Evolutionary conservation across 345 rosid genomes (phyloP).

Genomic region (Eucalyptus cloeziana): DNA sequence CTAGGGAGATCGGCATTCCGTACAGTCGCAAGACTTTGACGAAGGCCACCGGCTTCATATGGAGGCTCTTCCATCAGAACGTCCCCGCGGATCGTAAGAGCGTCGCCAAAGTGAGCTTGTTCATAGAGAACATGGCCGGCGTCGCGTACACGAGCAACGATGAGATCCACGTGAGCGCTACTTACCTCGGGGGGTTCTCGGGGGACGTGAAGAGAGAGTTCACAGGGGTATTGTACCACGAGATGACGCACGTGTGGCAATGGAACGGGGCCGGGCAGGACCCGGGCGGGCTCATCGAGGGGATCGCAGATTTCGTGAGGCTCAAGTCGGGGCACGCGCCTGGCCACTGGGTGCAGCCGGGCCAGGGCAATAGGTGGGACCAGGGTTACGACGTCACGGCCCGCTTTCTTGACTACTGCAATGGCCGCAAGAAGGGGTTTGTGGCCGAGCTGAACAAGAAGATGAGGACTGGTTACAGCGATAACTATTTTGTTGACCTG

Average conservation of each 20-base stretch:
- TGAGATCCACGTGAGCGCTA: conserved; percentile 24
- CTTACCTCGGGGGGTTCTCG: conserved; percentile 3
- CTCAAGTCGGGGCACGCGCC: conserved; percentile 37
- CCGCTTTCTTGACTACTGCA: conserved; percentile 53
- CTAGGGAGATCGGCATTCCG: conserved; percentile 9
- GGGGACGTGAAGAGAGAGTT: conserved; percentile 37
- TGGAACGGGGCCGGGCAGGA: conserved; percentile 45
- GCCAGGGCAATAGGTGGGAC: conserved; percentile 55
- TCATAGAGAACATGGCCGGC: conserved; percentile 14
- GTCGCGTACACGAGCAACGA: conserved; percentile 6
- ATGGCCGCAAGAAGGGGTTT: conserved; percentile 34
- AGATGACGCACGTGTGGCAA: conserved; percentile 60
- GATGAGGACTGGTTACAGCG: conserved; percentile 44
- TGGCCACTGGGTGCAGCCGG: conserved; percentile 49
- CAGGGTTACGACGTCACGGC: conserved; percentile 67
- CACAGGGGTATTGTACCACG: conserved; percentile 52
- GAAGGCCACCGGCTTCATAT: conserved; percentile 19
- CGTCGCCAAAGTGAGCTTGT: conserved; percentile 3
- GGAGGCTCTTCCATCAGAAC: conserved; percentile 21
- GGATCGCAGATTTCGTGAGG: conserved; percentile 68
- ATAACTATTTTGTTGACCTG: conserved; percentile 32
- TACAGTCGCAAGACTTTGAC: conserved; percentile 10
- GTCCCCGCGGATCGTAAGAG: conserved; percentile 3
- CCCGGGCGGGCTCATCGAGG: conserved; percentile 45
- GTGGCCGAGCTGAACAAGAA: conserved; percentile 58